These are phyloP conservation scores for Puccinia novopanici DNA, from an alignment of 1,284 basidiomycete genomes.

Conservation along the genomic window DNA sequence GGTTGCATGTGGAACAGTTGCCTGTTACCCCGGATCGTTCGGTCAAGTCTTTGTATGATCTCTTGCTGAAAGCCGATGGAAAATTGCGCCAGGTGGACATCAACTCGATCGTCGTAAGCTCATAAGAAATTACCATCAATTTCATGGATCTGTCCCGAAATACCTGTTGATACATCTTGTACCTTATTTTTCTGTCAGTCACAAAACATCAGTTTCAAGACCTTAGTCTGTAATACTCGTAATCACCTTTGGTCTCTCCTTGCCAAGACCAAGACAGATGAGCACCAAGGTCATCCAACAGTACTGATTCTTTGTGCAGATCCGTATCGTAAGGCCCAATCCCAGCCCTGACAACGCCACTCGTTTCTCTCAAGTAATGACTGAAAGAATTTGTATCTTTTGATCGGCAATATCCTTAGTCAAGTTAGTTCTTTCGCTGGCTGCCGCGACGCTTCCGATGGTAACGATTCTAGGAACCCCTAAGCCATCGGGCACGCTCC, in stretches of 20 bases:
- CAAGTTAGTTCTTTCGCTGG: constrained; percentile 23
- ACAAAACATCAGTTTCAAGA: neutral
- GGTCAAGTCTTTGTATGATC: constrained; percentile 25
- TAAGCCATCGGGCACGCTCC: neutral
- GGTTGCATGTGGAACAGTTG: neutral
- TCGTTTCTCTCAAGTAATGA: neutral
- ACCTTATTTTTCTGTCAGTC: neutral
- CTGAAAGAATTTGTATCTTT: neutral
- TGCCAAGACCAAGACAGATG: neutral
- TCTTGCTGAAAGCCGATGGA: constrained; percentile 25
- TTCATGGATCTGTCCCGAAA: neutral
- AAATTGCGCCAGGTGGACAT: neutral
- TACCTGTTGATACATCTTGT: too few relatives aligned
- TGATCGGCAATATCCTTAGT: neutral
- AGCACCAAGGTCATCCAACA: neutral
- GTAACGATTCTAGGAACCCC: neutral
- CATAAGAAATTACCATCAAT: neutral
- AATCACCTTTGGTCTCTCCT: constrained; percentile 18
- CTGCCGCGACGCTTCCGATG: constrained; percentile 14
- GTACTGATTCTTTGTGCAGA: constrained; percentile 18
- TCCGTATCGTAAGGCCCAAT: constrained; percentile 34
- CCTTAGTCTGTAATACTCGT: constrained; percentile 5
- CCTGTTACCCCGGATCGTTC: constrained; percentile 15
- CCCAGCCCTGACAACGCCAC: neutral
- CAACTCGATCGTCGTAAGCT: constrained; percentile 16